phyloP scores from a whole-genome alignment of 192 early-diverging fungal genomes.

The Gryganskiella cystojenkinii region DNA sequence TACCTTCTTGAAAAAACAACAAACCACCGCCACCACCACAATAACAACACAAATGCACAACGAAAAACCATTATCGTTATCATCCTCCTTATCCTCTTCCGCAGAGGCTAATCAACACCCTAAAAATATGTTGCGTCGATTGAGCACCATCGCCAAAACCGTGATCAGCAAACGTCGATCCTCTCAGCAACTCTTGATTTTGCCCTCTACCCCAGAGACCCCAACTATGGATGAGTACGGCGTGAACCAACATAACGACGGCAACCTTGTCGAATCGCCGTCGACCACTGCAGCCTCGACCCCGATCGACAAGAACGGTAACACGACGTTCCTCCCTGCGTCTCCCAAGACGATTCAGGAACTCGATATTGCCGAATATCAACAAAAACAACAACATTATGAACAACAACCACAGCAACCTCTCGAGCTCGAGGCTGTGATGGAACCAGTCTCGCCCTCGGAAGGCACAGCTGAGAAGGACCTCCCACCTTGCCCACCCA shows the following conservation, averaged over 20 bases:
- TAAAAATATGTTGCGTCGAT: slow-evolving; percentile 29
- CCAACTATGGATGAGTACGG: slow-evolving; percentile 8
- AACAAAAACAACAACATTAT: not conserved
- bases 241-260: not conserved
- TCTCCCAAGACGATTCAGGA: not conserved
- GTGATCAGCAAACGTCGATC: slow-evolving; percentile 36
- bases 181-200: slow-evolving; percentile 4
- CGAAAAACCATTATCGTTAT: too few relatives aligned
- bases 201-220: not conserved
- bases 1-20: too few relatives aligned
- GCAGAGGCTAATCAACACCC: slow-evolving; percentile 31
- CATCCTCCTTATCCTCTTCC: not conserved
- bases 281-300: not conserved
- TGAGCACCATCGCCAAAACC: slow-evolving; percentile 39
- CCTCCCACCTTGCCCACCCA: not conserved
- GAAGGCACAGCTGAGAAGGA: not conserved
- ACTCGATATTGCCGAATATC: slow-evolving; percentile 8
- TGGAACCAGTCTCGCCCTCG: slow-evolving; percentile 5
- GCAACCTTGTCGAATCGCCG: not conserved
- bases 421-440: slow-evolving; percentile 7
- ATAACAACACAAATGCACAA: too few relatives aligned
- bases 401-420: not conserved
- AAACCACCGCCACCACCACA: too few relatives aligned
- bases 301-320: not conserved
- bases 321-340: not conserved